Percentiles rank a stretch among this genome's conserved stretches.
Evolutionary conservation across 257 asterid species (phyloP).

Genomic region (Solanum bulbocastanum): DNA sequence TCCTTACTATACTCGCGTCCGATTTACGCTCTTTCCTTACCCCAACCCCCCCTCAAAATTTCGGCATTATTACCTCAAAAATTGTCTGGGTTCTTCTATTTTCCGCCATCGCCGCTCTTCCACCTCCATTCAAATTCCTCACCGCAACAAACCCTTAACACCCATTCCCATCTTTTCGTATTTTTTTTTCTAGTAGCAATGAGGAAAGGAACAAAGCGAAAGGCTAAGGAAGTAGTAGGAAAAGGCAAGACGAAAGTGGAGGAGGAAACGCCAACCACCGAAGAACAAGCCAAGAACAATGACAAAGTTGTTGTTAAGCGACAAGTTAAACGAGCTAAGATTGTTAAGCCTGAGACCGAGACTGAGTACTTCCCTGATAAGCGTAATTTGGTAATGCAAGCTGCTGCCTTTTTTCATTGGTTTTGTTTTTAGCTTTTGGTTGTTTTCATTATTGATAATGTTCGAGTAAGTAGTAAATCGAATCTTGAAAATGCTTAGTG

Average conservation of each 20-base stretch:
- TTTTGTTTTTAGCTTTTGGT: background rate
- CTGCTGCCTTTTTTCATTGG: background rate
- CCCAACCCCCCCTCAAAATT: background rate
- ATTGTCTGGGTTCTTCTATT: background rate
- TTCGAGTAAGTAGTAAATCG: background rate
- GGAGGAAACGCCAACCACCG: background rate
- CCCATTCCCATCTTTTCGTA: background rate
- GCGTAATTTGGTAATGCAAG: conserved; percentile 53
- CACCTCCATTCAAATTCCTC: conserved; percentile 27
- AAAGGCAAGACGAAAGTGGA: conserved; percentile 9
- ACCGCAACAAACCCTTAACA: conserved; percentile 1
- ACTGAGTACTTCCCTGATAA: conserved; percentile 60
- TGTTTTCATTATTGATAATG: background rate
- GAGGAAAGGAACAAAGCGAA: conserved; percentile 67
- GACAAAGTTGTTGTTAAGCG: conserved; percentile 14
- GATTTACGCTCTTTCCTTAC: background rate
- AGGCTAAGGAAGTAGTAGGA: conserved; percentile 19
- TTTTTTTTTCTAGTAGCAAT: conserved; percentile 5
- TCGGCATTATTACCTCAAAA: background rate
- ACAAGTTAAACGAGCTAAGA: conserved; percentile 40
- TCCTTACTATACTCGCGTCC: background rate
- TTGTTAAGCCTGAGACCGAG: conserved; percentile 33
- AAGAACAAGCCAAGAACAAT: background rate
- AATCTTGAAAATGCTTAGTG: background rate
- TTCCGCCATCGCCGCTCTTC: conserved; percentile 27